phyloP scores from a whole-genome alignment of 768 basidiomycete species.

The Termitomyces sp. region DNA sequence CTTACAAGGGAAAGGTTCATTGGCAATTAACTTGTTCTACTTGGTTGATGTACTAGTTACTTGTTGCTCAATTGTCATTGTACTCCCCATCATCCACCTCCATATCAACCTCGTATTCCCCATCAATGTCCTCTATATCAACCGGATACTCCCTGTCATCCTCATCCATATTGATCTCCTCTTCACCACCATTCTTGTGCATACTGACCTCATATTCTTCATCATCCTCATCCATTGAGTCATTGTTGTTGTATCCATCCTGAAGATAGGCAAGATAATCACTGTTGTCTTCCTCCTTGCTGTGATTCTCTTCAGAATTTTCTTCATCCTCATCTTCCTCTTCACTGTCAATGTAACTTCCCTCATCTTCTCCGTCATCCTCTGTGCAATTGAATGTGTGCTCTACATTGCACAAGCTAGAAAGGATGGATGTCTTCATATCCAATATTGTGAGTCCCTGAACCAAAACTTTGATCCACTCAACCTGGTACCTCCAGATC shows the following conservation, averaged over 20 bases:
- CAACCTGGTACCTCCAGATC: slow-evolving; percentile 3
- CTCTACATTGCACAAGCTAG: neutral
- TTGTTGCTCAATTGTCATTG: no score
- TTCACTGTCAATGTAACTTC: no score
- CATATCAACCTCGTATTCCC: no score
- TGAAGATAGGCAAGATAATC: neutral
- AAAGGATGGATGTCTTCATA: slow-evolving; percentile 2
- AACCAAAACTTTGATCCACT: neutral
- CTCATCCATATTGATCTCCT: no score
- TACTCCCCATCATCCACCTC: no score
- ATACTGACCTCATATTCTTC: neutral
- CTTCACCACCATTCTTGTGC: no score
- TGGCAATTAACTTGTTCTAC: no score
- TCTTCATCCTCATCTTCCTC: neutral
- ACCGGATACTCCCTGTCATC: neutral
- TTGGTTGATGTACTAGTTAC: no score
- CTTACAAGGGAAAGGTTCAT: no score
- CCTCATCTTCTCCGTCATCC: no score
- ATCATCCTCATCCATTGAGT: neutral
- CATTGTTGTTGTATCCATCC: no score
- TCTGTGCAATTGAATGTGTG: neutral
- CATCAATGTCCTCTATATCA: no score
- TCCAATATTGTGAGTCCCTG: slow-evolving; percentile 4
- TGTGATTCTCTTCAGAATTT: neutral
- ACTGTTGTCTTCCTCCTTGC: neutral